phyloP scores from a whole-genome alignment of 108 stramenopile genomes.

The Fistulifera pelliculosa region DNA sequence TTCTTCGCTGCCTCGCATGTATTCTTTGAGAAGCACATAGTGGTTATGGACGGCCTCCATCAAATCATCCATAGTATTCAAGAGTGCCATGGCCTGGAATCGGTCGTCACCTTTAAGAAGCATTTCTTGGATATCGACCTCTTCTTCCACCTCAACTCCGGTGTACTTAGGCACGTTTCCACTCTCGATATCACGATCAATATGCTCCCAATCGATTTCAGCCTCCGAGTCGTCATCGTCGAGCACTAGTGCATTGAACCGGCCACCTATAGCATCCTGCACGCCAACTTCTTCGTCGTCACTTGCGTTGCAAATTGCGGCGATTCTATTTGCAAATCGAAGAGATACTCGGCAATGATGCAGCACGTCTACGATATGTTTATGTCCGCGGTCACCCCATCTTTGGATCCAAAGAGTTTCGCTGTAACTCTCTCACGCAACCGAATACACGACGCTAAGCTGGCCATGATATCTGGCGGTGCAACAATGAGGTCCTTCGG shows the following conservation, averaged over 20 bases:
- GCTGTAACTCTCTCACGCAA: slow-evolving; percentile 3
- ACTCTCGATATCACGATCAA: not conserved
- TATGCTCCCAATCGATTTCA: not conserved
- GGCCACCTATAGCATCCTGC: not conserved
- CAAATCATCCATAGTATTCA: slow-evolving; percentile 9
- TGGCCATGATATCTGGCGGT: slow-evolving; percentile 6
- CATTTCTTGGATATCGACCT: not conserved
- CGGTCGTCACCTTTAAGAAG: slow-evolving; percentile 6
- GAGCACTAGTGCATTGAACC: not conserved
- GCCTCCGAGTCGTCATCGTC: not conserved
- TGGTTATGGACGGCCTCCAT: slow-evolving; percentile 5
- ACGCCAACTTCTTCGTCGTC: slow-evolving; percentile 1
- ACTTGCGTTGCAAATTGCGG: not conserved
- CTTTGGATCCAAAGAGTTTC: not conserved
- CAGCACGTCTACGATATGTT: not conserved
- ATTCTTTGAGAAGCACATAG: slow-evolving; percentile 2
- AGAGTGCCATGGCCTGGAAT: slow-evolving; percentile 5
- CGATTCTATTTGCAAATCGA: not conserved
- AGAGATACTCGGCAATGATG: not conserved
- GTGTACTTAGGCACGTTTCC: not conserved
- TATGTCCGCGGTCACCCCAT: not conserved
- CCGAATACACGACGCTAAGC: slow-evolving; percentile 5
- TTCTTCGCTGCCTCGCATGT: not conserved
- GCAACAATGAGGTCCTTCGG: slow-evolving; percentile 1
- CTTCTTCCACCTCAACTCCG: not conserved